These are phyloP conservation scores for Punctularia strigosozonata DNA, from an alignment of 768 basidiomycete genomes.

Conservation along the genomic window DNA sequence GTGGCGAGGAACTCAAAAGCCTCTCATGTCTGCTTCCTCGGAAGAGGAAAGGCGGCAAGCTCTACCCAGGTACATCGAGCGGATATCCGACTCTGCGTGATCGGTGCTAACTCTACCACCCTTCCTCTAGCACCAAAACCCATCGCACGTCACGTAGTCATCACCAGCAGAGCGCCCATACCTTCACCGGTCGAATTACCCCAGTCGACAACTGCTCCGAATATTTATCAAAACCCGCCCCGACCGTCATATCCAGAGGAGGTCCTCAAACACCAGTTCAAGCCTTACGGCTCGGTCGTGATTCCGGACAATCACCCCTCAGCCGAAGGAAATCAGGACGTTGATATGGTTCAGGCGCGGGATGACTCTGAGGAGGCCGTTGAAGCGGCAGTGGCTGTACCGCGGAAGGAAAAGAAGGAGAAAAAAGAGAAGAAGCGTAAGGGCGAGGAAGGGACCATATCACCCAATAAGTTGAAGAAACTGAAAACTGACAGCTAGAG, in stretches of 20 bases:
- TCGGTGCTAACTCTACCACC: not conserved
- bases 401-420: conserved; percentile 11
- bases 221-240: conserved; percentile 34
- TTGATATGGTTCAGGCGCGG: conserved; percentile 13
- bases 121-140: conserved; percentile 41
- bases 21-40: conserved; percentile 57
- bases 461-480: conserved; percentile 39
- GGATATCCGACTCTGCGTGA: not conserved
- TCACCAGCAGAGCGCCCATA: conserved; percentile 36
- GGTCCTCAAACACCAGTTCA: conserved; percentile 48
- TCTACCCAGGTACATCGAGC: conserved; percentile 39
- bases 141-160: conserved; percentile 44
- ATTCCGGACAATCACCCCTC: conserved; percentile 12
- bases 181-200: conserved; percentile 14
- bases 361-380: not conserved
- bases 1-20: conserved; percentile 52
- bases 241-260: conserved; percentile 48
- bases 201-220: conserved; percentile 4
- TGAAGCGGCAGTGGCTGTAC: not conserved
- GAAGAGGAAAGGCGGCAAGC: conserved; percentile 42
- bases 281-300: conserved; percentile 46
- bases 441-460: conserved; percentile 27
- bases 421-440: conserved; percentile 33
- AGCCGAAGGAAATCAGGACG: conserved; percentile 13
- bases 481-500: too few species aligned